Conservation (phyloP, 108 stramenopile species). For the Cyclotella baltica region DNA sequence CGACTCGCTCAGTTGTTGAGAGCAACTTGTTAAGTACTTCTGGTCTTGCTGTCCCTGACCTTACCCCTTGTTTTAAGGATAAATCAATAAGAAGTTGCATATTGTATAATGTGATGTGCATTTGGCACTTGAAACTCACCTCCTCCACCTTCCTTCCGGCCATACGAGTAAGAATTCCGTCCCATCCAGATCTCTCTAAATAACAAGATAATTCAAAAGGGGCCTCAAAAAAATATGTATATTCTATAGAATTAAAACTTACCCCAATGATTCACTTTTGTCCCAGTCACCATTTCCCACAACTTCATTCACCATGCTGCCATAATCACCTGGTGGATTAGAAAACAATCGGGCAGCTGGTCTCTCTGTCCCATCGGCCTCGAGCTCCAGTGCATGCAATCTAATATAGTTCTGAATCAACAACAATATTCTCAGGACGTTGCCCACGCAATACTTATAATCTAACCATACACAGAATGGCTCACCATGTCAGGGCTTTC, state of each 20-base stretch:
- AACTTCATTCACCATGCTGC: conserved; percentile 86
- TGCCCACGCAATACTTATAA: no score
- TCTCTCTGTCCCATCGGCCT: conserved; percentile 66
- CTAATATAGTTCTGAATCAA: conserved; percentile 87
- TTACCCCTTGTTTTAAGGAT: conserved; percentile 13
- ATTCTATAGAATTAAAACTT: background rate
- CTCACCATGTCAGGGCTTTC: conserved; percentile 75
- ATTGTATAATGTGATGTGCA: background rate
- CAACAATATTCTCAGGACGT: no score
- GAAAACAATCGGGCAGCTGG: conserved; percentile 82
- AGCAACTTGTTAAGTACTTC: conserved; percentile 79
- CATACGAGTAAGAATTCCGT: conserved; percentile 79
- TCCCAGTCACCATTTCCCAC: conserved; percentile 89
- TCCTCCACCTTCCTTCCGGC: conserved; percentile 67
- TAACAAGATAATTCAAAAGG: background rate
- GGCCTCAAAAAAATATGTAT: background rate
- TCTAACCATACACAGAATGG: no score
- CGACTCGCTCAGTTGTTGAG: conserved; percentile 82
- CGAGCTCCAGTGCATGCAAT: conserved; percentile 71
- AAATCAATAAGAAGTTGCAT: background rate
- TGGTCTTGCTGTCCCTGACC: conserved; percentile 66
- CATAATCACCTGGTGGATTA: conserved; percentile 83
- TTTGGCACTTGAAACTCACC: conserved; percentile 1
- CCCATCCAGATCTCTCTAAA: conserved; percentile 75
- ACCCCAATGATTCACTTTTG: conserved; percentile 69